A percentile compares a stretch with the other conserved stretches of the same genome.
Evolutionary conservation across 345 rosid species (phyloP).

Genomic region (Tarenaya hassleriana): DNA sequence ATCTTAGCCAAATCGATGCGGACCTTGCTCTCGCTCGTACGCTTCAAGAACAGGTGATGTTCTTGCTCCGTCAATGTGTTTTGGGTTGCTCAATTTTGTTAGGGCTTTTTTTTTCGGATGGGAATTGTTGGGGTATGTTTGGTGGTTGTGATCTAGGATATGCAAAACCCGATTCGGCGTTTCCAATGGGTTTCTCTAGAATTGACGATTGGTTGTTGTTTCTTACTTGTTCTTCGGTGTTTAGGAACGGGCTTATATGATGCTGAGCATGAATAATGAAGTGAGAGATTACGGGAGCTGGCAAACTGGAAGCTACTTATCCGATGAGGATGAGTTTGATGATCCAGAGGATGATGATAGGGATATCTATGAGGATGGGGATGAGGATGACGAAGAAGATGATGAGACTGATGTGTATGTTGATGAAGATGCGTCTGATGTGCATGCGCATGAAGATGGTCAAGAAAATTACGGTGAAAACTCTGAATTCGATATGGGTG

Average conservation of each 20-base stretch:
- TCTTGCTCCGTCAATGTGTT: not conserved
- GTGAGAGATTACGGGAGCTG: slow-evolving; percentile 80
- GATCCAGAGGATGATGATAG: slow-evolving; percentile 39
- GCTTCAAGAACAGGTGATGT: slow-evolving; percentile 79
- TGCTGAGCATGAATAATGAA: slow-evolving; percentile 63
- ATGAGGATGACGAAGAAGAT: slow-evolving; percentile 32
- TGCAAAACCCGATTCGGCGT: not conserved
- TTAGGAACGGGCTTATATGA: slow-evolving; percentile 88
- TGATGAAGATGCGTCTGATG: slow-evolving; percentile 55
- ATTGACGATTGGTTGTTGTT: slow-evolving; percentile 8
- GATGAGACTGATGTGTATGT: slow-evolving; percentile 37
- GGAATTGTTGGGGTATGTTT: slow-evolving; percentile 5
- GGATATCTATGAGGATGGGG: slow-evolving; percentile 40
- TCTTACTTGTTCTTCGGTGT: slow-evolving; percentile 9
- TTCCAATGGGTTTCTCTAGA: not conserved
- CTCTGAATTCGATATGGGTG: slow-evolving; percentile 45
- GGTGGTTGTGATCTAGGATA: slow-evolving; percentile 1
- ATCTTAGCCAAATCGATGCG: slow-evolving; percentile 81
- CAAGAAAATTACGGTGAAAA: slow-evolving; percentile 28
- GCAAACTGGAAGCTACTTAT: slow-evolving; percentile 62
- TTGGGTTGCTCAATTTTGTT: slow-evolving; percentile 1
- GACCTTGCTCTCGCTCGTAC: slow-evolving; percentile 90
- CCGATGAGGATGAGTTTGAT: slow-evolving; percentile 63
- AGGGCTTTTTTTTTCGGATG: slow-evolving; percentile 10
- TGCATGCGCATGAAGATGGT: slow-evolving; percentile 41